These are phyloP conservation scores for Immersiella caudata DNA, from an alignment of 495 filamentous ascomycete species.

Conservation along the genomic window DNA sequence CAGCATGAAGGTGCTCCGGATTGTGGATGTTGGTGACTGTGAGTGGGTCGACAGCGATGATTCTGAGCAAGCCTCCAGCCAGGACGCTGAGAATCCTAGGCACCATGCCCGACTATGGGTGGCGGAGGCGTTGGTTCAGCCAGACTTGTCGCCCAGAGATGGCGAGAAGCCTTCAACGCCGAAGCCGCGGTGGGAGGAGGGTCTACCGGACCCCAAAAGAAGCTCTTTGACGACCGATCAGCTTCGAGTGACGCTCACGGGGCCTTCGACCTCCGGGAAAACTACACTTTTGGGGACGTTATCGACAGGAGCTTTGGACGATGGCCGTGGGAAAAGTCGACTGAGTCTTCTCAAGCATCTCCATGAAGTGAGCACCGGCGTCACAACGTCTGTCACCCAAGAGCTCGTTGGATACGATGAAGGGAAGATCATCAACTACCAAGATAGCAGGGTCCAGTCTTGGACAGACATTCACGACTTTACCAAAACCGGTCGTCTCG, in stretches of 20 bases:
- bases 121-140: constrained; percentile 69
- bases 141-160: constrained; percentile 38
- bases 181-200: constrained; percentile 23
- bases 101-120: constrained; percentile 74
- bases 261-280: constrained; percentile 91
- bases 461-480: constrained; percentile 91
- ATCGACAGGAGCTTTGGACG: constrained; percentile 84
- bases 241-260: constrained; percentile 86
- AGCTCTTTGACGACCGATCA: constrained; percentile 63
- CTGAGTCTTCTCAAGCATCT: constrained; percentile 86
- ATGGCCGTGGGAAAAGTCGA: constrained; percentile 86
- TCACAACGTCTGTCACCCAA: constrained; percentile 91
- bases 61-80: constrained; percentile 11
- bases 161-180: constrained; percentile 12
- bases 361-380: constrained; percentile 89
- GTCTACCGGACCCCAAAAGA: constrained; percentile 31
- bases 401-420: constrained; percentile 84
- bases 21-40: constrained; percentile 83
- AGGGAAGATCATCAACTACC: constrained; percentile 80
- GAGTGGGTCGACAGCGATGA: constrained; percentile 60
- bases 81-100: constrained; percentile 15
- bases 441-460: constrained; percentile 79
- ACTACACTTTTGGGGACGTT: constrained; percentile 87
- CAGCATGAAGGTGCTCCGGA: constrained; percentile 77
- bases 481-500: constrained; percentile 73